Base-by-base conservation (phyloP, 495 filamentous ascomycete species). In the Cercophora newfieldiana region DNA sequence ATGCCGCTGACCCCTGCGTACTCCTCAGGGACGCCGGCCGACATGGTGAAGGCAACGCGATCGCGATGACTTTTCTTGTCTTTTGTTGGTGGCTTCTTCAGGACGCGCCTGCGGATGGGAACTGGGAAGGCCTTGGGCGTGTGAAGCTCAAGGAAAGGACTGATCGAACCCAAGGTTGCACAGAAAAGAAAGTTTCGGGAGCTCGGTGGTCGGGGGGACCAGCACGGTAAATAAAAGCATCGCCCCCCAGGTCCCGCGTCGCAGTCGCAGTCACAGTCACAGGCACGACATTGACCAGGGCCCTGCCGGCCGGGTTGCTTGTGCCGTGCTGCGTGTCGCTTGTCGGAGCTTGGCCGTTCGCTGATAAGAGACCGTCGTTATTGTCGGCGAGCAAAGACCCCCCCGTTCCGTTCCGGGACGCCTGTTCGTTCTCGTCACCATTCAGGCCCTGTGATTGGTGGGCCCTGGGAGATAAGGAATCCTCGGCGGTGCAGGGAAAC, bases 1-100 rank as follows among this genome's bases (percentile, higher is more conserved):
- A 68, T 55, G 19, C 69, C 74, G 10, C 47, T 16, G 26, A 87
- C 83, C 59, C 87, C 89, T 80, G 90, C 90, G 78, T 90, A 94
- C 37, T 83, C 77, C 19, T 86, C 72, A 47, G 81, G 73, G 28
- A 75, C 66, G n/a, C 79, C 80, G 68, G 69, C 37, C 29, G 74
- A 75, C 74, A 77, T 77, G 65, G 59, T 69, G 71, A 59, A 63
- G 48, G 33, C 14, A 19, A 18, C 8, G 18, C 44, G 33, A 51
- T 28, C 33, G 14, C 19, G 24, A 18, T 26, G 29, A n/a, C 33
- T 60, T 25, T 28, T 56, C 50, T 44, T 25, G 30, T 25, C 28
- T 56, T 44, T 44, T 25, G 30, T 59, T 2, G 22, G 26, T n/a
- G 26, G 22, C 28, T 54, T 7, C 33, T 31, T 48, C 26, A 59